Evolutionary conservation across 352 stramenopile genomes (phyloP).

Genomic region (Elongisporangium undulatum): DNA sequence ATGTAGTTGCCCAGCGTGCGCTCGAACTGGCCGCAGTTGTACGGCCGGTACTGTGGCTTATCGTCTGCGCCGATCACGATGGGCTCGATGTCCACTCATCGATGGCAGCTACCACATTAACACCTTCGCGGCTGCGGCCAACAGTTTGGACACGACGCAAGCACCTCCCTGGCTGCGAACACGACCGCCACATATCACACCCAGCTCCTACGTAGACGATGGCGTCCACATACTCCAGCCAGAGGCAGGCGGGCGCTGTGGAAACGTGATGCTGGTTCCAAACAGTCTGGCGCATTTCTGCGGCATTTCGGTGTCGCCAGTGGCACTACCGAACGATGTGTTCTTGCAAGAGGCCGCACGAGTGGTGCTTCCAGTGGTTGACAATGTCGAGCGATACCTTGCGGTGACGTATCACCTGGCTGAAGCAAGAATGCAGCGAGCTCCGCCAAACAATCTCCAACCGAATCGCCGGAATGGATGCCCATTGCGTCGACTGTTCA

Average conservation of each 20-base stretch:
- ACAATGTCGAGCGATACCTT: conserved; percentile 17
- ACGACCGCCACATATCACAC: conserved; percentile 18
- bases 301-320: conserved; percentile 7
- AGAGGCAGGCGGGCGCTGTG: conserved; percentile 12
- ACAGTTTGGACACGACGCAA: conserved; percentile 11
- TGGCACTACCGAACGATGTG: conserved; percentile 9
- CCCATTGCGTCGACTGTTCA: conserved; percentile 17
- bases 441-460: conserved; percentile 11
- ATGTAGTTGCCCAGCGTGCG: too few species aligned
- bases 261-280: conserved; percentile 10
- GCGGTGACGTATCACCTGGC: conserved; percentile 13
- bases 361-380: conserved; percentile 19
- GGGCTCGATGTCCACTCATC: too few species aligned
- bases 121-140: conserved; percentile 13
- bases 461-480: conserved; percentile 11
- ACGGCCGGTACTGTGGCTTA: too few species aligned
- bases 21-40: too few species aligned
- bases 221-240: conserved; percentile 10
- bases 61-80: too few species aligned
- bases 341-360: conserved; percentile 22
- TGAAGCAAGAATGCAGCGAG: conserved; percentile 14
- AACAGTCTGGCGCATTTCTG: conserved; percentile 14
- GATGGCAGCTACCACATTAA: too few species aligned
- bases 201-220: conserved; percentile 17
- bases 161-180: conserved; percentile 13